Base-by-base conservation (phyloP, 1,284 basidiomycete species). In the Ganoderma lingzhi region DNA sequence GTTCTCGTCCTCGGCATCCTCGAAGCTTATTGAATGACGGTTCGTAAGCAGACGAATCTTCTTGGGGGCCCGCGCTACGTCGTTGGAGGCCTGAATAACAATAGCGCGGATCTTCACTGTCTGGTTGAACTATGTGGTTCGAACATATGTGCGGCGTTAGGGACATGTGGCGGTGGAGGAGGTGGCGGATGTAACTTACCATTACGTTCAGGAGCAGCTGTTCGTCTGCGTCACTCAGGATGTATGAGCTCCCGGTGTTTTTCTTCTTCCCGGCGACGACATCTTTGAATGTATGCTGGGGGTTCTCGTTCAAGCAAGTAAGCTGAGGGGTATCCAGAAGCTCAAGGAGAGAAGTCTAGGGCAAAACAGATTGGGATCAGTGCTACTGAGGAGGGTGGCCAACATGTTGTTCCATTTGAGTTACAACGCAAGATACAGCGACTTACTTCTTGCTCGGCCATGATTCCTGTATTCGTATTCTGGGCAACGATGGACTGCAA, bases 141-240 rank as follows among this genome's bases (percentile, higher is more conserved):
- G 32, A 10, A 32, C 14, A 8, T 14, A 17, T 3, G 17, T 17
- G 35, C 17, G 53, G 30, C 3, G 56, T 59, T 14, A 44, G 45
- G 55, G 9, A 12, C 48, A 23, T 45, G 32, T 9, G 66, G 35
- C 37, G 10, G 2, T 19, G 63, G 2, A 45, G 45, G 32, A 30
- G 42, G 8, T 37, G 51, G 32, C 42, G 62, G 35, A 84, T 89
- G 76, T 77, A 23, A 23, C 23, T 23, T 23, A 93, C 93, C 30
- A 87, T 85, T 66, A 95, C 85, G 71, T 85, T 91, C 66, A 95
- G 76, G 37, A 95, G 83, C 19, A 94, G 82, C 76, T 96, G 90
- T 76, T 94, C 93, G 77, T 96, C 95, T 1, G 87, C 89, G 77
- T 96, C 94, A 76, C 92, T 94, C 73, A 91, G 85, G 69, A 96